Conservation (phyloP, 2,329 filamentous ascomycete species). For the Pseudonectria buxi region DNA sequence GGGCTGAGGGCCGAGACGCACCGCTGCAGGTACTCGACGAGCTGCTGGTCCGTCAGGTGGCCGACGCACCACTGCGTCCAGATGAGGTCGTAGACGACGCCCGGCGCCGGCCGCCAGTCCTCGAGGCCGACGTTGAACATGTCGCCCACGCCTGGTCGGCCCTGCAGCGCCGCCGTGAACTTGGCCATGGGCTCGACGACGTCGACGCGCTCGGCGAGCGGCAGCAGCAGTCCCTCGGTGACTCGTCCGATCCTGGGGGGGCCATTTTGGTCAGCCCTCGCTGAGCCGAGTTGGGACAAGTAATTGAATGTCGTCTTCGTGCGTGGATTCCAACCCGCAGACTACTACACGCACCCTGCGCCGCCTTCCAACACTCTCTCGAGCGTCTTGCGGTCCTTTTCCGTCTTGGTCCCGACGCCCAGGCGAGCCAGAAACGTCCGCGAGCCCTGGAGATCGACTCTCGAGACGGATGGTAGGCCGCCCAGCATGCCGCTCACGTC, state of each 20-base stretch:
- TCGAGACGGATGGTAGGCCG: constrained; percentile 50
- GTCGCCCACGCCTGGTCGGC: constrained; percentile 49
- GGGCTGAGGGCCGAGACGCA: constrained; percentile 41
- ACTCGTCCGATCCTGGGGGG: constrained; percentile 68
- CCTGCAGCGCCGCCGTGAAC: constrained; percentile 61
- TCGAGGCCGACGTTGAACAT: constrained; percentile 71
- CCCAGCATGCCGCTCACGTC: constrained; percentile 71
- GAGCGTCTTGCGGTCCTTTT: constrained; percentile 22
- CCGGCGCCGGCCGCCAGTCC: constrained; percentile 50
- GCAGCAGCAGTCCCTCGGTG: constrained; percentile 68
- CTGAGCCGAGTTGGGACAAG: background rate
- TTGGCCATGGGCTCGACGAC: constrained; percentile 79
- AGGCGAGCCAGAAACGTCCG: constrained; percentile 64
- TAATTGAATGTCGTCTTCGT: background rate
- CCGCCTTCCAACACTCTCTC: constrained; percentile 30
- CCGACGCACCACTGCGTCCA: constrained; percentile 91
- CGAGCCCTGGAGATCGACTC: constrained; percentile 63
- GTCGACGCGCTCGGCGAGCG: constrained; percentile 66
- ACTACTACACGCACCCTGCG: constrained; percentile 28
- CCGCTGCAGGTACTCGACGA: constrained; percentile 59
- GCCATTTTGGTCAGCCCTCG: constrained; percentile 1
- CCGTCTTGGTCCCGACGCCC: constrained; percentile 33
- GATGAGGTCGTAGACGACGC: constrained; percentile 64
- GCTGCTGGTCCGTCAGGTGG: constrained; percentile 68
- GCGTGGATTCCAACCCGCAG: background rate